A percentile compares a stretch with the other conserved stretches of the same genome.
Conservation (phyloP, 257 asterid genomes). For the Pogostemon cablin region DNA sequence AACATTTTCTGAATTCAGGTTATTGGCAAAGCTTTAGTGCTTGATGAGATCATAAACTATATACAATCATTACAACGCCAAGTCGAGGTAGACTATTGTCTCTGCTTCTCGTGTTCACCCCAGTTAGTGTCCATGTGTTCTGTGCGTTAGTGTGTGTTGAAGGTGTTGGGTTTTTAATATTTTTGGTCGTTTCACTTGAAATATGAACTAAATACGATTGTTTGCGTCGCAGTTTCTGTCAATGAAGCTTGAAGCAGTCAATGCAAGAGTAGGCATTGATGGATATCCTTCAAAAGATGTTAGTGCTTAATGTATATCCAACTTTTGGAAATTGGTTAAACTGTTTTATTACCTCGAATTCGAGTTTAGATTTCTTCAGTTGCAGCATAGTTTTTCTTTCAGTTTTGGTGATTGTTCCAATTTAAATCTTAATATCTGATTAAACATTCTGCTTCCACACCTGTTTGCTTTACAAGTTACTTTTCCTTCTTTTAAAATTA, state of each 20-base stretch:
- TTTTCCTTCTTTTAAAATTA: neutral
- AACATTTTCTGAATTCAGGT: slow-evolving; percentile 52
- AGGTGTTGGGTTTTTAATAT: neutral
- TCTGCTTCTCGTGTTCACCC: neutral
- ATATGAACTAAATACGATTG: slow-evolving; percentile 30
- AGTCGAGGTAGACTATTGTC: slow-evolving; percentile 63
- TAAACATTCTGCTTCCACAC: slow-evolving; percentile 7
- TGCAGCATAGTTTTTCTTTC: neutral
- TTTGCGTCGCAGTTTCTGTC: slow-evolving; percentile 70
- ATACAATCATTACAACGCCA: slow-evolving; percentile 86
- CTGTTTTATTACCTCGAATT: slow-evolving; percentile 2
- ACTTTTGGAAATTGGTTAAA: slow-evolving; percentile 21
- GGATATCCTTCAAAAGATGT: slow-evolving; percentile 86
- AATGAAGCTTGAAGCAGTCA: slow-evolving; percentile 94
- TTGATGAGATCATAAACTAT: slow-evolving; percentile 88
- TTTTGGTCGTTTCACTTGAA: slow-evolving; percentile 17
- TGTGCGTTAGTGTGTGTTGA: neutral
- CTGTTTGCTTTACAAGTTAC: neutral
- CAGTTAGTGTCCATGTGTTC: neutral
- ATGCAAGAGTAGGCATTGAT: slow-evolving; percentile 65
- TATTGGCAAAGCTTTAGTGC: slow-evolving; percentile 84
- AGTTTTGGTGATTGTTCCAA: neutral
- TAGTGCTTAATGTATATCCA: slow-evolving; percentile 37
- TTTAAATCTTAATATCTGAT: neutral
- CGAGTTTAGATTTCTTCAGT: slow-evolving; percentile 12